These are phyloP conservation scores for Neurospora sp. DNA, from an alignment of 495 filamentous ascomycete species.

Conservation along the genomic window DNA sequence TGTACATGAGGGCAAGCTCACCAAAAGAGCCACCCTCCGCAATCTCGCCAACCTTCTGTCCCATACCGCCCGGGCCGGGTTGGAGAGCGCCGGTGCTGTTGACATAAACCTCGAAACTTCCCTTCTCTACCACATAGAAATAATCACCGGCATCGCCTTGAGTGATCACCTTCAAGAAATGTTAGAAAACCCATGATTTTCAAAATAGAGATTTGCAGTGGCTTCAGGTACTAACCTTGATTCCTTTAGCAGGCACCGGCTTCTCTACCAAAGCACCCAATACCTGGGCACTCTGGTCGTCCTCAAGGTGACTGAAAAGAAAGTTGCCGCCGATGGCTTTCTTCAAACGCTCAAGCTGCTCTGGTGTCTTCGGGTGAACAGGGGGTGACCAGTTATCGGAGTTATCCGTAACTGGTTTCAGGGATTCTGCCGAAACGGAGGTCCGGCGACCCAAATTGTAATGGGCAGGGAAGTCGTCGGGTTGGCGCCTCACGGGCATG, in stretches of 20 bases:
- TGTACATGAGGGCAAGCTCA: constrained; percentile 97
- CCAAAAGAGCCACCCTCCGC: constrained; percentile 93
- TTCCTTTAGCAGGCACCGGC: constrained; percentile 85
- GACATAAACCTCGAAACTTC: constrained; percentile 85
- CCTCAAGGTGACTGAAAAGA: constrained; percentile 87
- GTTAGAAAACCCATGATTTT: constrained; percentile 5
- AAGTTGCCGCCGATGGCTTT: constrained; percentile 82
- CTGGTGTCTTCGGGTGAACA: constrained; percentile 65
- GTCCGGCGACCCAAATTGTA: constrained; percentile 91
- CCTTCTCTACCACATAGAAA: constrained; percentile 94
- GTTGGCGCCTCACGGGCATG: constrained; percentile 30
- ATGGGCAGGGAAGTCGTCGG: constrained; percentile 76
- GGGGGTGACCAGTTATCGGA: constrained; percentile 89
- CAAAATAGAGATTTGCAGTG: neutral
- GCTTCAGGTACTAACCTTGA: constrained; percentile 47
- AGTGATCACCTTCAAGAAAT: constrained; percentile 56
- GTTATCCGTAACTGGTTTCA: constrained; percentile 75
- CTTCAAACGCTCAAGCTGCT: constrained; percentile 71
- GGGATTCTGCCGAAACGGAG: constrained; percentile 91
- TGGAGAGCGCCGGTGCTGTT: constrained; percentile 69
- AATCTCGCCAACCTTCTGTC: constrained; percentile 70
- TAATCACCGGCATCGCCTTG: constrained; percentile 95
- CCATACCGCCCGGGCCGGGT: constrained; percentile 75
- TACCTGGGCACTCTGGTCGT: constrained; percentile 79
- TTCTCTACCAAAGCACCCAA: constrained; percentile 90